Conservation (phyloP, 805 yeast species). For the Wickerhamomyces rabaulensis region DNA sequence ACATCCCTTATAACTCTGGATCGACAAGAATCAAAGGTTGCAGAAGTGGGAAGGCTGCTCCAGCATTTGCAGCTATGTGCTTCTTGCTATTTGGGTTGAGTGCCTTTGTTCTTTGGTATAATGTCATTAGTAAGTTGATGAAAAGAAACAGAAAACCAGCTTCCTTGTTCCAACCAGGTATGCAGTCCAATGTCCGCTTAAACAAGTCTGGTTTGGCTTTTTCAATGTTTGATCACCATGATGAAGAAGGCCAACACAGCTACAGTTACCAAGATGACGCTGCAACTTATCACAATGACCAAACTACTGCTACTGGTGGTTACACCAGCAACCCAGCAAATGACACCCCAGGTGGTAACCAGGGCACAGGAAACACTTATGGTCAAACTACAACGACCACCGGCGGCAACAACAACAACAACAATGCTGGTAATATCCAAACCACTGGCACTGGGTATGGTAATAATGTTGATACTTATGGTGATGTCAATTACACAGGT, state of each 20-base stretch:
- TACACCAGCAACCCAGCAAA: background rate
- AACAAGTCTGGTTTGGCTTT: conserved; percentile 8
- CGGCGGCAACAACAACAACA: background rate
- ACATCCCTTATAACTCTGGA: conserved; percentile 11
- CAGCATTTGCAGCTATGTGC: conserved; percentile 28
- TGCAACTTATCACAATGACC: background rate
- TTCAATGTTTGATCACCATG: conserved; percentile 1
- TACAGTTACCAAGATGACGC: conserved; percentile 2
- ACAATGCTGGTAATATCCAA: background rate
- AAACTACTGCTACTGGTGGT: background rate
- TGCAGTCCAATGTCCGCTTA: conserved; percentile 1
- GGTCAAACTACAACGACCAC: background rate
- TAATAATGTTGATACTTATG: background rate
- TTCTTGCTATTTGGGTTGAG: conserved; percentile 25
- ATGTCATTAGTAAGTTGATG: conserved; percentile 22
- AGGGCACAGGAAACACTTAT: background rate
- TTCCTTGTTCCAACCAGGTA: conserved; percentile 5
- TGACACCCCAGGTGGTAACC: background rate
- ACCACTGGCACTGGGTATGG: background rate
- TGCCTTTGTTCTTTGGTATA: conserved; percentile 20
- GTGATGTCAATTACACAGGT: background rate
- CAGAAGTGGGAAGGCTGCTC: conserved; percentile 25
- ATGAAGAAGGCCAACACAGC: conserved; percentile 1
- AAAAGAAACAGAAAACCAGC: background rate
- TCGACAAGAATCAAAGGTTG: conserved; percentile 20